These are phyloP conservation scores for Dalbergia cultrata DNA, from an alignment of 306 rosid genomes.

Conservation along the genomic window DNA sequence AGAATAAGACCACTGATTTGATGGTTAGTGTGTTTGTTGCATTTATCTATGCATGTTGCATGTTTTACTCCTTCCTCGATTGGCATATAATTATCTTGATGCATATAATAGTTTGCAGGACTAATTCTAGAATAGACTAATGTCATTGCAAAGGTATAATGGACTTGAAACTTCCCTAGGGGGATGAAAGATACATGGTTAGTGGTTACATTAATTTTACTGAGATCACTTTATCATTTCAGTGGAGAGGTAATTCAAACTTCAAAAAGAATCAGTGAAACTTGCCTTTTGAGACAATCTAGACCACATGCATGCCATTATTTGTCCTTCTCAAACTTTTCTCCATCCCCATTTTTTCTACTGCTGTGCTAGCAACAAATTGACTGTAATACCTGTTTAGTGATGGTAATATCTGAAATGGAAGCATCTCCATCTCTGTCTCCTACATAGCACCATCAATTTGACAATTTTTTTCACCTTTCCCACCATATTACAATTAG, in stretches of 20 bases:
- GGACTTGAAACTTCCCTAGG: constrained; percentile 36
- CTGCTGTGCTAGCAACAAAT: not conserved
- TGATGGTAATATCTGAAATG: not conserved
- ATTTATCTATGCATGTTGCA: constrained; percentile 11
- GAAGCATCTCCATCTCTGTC: not conserved
- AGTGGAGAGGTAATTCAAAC: constrained; percentile 13
- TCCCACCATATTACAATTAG: not conserved
- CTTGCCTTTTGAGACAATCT: not conserved
- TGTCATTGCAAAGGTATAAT: constrained; percentile 17
- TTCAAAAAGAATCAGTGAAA: not conserved
- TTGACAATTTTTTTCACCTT: not conserved
- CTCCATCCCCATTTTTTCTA: not conserved
- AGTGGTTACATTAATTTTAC: not conserved
- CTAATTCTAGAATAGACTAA: constrained; percentile 5
- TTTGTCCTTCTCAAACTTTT: not conserved
- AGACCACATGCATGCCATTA: not conserved
- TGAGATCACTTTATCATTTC: constrained; percentile 34
- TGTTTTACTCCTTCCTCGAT: constrained; percentile 8
- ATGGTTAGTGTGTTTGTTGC: constrained; percentile 31
- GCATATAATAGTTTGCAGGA: constrained; percentile 15
- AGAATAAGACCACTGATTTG: constrained; percentile 72
- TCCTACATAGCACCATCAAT: not conserved
- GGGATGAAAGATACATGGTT: not conserved
- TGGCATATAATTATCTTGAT: constrained; percentile 14
- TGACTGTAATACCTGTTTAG: not conserved